Evolutionary conservation across 306 rosid genomes (phyloP).

Genomic region (Dryas alaskensis): DNA sequence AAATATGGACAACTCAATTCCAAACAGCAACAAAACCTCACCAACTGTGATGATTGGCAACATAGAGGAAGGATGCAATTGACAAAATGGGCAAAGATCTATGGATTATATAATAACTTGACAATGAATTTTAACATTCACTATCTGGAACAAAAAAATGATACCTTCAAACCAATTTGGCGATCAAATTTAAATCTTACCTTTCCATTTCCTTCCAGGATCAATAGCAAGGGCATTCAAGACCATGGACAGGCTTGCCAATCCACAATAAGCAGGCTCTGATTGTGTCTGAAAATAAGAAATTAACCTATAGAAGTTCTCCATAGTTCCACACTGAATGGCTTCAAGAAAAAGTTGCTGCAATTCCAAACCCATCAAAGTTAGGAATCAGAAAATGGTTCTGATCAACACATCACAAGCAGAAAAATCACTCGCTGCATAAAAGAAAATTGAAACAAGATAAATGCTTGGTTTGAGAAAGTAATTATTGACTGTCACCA

Average conservation of each 20-base stretch:
- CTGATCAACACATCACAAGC: neutral
- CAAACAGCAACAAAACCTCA: neutral
- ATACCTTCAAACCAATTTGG: neutral
- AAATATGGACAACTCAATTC: neutral
- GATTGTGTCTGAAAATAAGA: constrained; percentile 91
- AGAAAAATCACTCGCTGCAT: neutral
- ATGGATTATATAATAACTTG: neutral
- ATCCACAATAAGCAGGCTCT: constrained; percentile 89
- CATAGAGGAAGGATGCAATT: neutral
- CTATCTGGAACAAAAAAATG: neutral
- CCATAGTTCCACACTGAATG: constrained; percentile 78
- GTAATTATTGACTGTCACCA: too few relatives aligned
- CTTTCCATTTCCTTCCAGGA: constrained; percentile 97
- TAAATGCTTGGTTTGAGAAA: too few relatives aligned
- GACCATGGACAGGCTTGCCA: constrained; percentile 91
- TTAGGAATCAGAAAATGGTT: neutral
- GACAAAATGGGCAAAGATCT: neutral
- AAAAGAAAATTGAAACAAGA: too few relatives aligned
- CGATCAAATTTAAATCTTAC: constrained; percentile 22
- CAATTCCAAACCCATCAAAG: constrained; percentile 18
- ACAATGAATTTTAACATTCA: constrained; percentile 10
- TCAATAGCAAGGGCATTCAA: constrained; percentile 92
- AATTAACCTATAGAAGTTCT: constrained; percentile 71
- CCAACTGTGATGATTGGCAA: neutral
- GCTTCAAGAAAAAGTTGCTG: constrained; percentile 79